Evolutionary conservation across 768 basidiomycete species (phyloP), one percentile per base, ranked within the genome.

Genomic region (Phaeolepiota aurea): DNA sequence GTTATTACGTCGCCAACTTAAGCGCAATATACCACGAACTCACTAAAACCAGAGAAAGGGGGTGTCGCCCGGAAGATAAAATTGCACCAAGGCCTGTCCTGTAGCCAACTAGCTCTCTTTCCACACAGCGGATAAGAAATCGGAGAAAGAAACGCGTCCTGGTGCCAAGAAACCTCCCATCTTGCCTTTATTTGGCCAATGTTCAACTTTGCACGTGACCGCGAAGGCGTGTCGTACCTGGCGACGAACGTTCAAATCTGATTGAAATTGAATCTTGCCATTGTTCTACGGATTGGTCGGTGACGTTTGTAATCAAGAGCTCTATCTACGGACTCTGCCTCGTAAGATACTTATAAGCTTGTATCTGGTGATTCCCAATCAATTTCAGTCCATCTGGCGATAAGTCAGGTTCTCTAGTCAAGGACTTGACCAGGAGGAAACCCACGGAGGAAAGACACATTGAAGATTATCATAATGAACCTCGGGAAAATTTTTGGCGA

Each of bases 401-500:
- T 37, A 36, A 38, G 33, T 38, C 18, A 38, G 38, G 40, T 41
- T 16, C 34, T 32, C 33, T 34, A 46, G 36, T 32, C 5, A 41
- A 37, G 20, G 38, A 22, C 38, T 7, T 38, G 41, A 28, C 39
- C 36, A 32, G 19, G 38, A 38, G 32, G 32, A 11, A 34, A 73
- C 81, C 52, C 62, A 90, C 78, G 63, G 65, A 4, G 74, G 62
- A 56, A 88, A 85, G 4, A 76, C 69, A 36, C 57, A 60, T 45
- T 64, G 64, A 48, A 91, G 51, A 31, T 68, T 77, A 19, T 80
- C 79, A 47, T 74, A 72, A 56, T 85, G 68, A 9, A 90, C 66
- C 37, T 87, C 82, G 0, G 88, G 83, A 55, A 77, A 79, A 23
- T 68, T 61, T 37, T 63, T 59, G 20, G 50, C 50, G 48, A 93